Base-by-base conservation (phyloP, 495 filamentous ascomycete species). In the Geopyxis carbonaria region DNA sequence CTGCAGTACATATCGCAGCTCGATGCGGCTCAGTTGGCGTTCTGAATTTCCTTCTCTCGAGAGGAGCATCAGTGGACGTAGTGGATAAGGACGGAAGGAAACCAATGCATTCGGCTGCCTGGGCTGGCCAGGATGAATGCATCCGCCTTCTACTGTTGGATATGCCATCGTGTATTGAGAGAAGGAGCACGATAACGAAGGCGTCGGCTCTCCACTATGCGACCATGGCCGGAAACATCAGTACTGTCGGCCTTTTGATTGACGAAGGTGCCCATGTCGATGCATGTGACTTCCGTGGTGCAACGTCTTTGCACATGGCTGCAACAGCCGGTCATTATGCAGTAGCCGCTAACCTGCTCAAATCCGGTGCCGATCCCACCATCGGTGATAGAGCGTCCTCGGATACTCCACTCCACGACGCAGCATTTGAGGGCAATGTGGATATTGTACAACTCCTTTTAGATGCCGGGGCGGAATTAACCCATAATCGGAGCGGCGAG, bases 241-340 rank as follows among this genome's bases (percentile, higher is more conserved):
- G 22, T 19, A 30, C 32, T 1, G 32, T 44, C 10, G 9, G 35
- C 19, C 8, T 56, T 22, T 38, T 57, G 15, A 30, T 56, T 2
- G 32, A 41, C 13, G 31, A 43, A 28, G 45, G 45, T 5, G 52
- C 53, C 4, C 24, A 45, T 2, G 27, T 50, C 15, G 31, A 42
- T 25, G 24, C 45, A 3, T 9, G 13, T n/a, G 42, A 45, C 24
- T 22, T 31, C 1, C 10, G 43, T 0, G 53, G 52, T 11, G 13
- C 19, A 25, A 56, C 52, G 4, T 27, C 50, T 14, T 38, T 56
- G 10, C 42, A 49, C 30, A 42, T 39, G 27, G 50, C 41, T n/a
- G 50, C 41, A 1, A 31, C 29, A 20, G 25, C 36, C 13, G 50
- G 49, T 18, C 41, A 43, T n/a, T 38, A 41, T 5, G 24, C 27